phyloP scores from a whole-genome alignment of 2,329 filamentous ascomycete species.

The Microsporum audouinii region DNA sequence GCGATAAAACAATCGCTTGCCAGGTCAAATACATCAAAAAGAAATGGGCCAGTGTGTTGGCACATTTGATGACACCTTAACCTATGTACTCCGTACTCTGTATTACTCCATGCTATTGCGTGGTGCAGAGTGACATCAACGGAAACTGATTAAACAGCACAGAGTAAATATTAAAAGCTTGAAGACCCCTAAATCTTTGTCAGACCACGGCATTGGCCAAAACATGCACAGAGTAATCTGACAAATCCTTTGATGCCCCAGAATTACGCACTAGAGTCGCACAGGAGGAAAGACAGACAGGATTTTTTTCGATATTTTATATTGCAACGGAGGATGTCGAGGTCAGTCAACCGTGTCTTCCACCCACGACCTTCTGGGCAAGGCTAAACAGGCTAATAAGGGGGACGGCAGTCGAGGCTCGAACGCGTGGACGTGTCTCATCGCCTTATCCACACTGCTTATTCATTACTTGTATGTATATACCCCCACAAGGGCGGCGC shows the following conservation, averaged over 20 bases:
- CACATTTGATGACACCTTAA: no score
- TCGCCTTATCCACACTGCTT: not conserved
- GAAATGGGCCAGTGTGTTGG: no score
- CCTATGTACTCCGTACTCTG: no score
- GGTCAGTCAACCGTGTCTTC: not conserved
- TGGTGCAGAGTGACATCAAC: no score
- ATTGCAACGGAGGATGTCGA: not conserved
- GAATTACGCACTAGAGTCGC: not conserved
- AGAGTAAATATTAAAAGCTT: no score
- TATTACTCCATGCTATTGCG: no score
- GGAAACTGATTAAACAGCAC: no score
- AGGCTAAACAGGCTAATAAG: not conserved
- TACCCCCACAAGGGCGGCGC: not conserved
- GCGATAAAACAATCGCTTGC: no score
- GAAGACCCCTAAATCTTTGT: not conserved
- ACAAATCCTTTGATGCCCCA: not conserved
- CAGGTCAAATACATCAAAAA: no score
- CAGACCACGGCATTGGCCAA: not conserved
- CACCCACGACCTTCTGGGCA: not conserved
- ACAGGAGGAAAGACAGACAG: not conserved
- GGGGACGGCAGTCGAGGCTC: not conserved
- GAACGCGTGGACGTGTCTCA: not conserved
- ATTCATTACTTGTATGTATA: not conserved
- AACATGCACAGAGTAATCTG: not conserved
- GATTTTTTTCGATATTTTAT: not conserved